Conservation (phyloP, 768 basidiomycete species). For the Trametes sanguinea region DNA sequence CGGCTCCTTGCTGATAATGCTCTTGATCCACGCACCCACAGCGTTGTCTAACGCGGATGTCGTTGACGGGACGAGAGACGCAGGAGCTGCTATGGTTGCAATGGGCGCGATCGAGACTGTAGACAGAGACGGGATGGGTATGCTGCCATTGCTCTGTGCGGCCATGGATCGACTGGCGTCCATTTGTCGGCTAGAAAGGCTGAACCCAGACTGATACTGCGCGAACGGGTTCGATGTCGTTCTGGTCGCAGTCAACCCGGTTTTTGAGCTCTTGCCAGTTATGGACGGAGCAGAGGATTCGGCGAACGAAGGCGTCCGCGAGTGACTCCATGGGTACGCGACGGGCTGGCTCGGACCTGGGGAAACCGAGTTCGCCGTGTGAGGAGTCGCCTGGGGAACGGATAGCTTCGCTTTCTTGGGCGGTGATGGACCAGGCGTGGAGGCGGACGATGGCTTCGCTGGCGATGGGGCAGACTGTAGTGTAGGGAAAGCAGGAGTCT, state of each 20-base stretch:
- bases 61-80: conserved; percentile 16
- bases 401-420: conserved; percentile 18
- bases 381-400: background rate
- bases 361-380: background rate
- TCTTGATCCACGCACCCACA: conserved; percentile 47
- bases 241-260: background rate
- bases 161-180: background rate
- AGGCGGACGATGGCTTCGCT: background rate
- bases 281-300: background rate
- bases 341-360: conserved; percentile 3
- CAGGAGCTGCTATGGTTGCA: conserved; percentile 1
- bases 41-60: conserved; percentile 39
- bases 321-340: conserved; percentile 6
- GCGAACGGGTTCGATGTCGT: conserved; percentile 12
- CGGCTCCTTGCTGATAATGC: conserved; percentile 45
- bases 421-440: conserved; percentile 5
- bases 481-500: background rate
- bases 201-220: conserved; percentile 4
- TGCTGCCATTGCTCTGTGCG: background rate
- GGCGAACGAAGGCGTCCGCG: conserved; percentile 4
- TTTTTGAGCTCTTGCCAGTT: background rate
- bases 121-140: conserved; percentile 14
- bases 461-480: background rate
- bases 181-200: background rate
- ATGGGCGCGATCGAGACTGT: conserved; percentile 2